Conservation (phyloP, 1,284 basidiomycete species). For the Rugosomyces carneus region DNA sequence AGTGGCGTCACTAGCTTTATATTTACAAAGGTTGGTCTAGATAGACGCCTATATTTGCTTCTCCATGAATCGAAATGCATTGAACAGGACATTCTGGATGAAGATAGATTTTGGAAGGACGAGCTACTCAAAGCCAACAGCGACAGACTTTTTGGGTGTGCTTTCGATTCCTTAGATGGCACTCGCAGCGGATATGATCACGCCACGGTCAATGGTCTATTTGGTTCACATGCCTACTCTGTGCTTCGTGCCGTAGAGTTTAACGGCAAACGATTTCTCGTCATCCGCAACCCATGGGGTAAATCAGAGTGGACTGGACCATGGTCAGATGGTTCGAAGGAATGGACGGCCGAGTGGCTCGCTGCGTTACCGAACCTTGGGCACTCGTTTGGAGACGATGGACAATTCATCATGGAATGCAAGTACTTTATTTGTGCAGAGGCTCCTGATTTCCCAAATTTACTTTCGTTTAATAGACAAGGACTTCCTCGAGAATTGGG, state of each 20-base stretch:
- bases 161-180: constrained; percentile 20
- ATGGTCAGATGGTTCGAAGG: constrained; percentile 52
- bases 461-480: constrained; percentile 27
- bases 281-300: constrained; percentile 52
- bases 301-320: constrained; percentile 46
- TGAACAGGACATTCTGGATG: constrained; percentile 38
- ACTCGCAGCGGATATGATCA: constrained; percentile 27
- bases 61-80: not conserved
- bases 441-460: too few species aligned
- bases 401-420: constrained; percentile 56
- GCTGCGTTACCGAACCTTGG: constrained; percentile 31
- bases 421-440: constrained; percentile 11
- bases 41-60: not conserved
- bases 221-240: constrained; percentile 45
- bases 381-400: constrained; percentile 46
- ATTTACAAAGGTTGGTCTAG: constrained; percentile 8
- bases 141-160: constrained; percentile 46
- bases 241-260: constrained; percentile 43
- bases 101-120: constrained; percentile 38
- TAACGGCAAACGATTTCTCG: constrained; percentile 43
- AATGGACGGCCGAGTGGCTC: constrained; percentile 50
- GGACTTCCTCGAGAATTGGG: constrained; percentile 47
- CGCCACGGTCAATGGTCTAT: constrained; percentile 32
- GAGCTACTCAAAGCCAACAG: constrained; percentile 38
- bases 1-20: constrained; percentile 19